Base-by-base conservation (phyloP, 306 rosid species). In the Cucurbita moschata region DNA sequence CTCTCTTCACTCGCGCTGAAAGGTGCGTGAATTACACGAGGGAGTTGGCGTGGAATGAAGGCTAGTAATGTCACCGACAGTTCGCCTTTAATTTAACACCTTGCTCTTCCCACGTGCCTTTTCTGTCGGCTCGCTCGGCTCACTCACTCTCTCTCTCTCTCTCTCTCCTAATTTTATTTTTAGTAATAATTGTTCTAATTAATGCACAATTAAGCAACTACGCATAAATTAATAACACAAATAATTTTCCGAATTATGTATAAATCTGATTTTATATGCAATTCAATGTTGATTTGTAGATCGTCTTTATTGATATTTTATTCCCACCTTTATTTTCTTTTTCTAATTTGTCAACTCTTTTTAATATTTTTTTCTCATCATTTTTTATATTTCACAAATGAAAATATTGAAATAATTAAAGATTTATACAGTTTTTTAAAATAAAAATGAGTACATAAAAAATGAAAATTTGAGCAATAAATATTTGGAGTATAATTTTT, bases 51-150 rank as follows among this genome's bases (percentile, higher is more conserved):
- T 77, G 78, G 72, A 83, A 71, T 81, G 56, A 60, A 65, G 82
- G 78, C 73, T 78, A 74, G 55, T 80, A 80, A 30, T 13, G 64
- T 71, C 89, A 86, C 89, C 87, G 87, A 83, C 87, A 72, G 80
- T 73, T 77, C 3, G 40, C 66, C 62, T 35, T 47, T 8, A 59
- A 72, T 35, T 47, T 8, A 59, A 72, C 57, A 68, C 42, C 57
- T 47, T 46, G 55, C 72, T 23, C 72, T 43, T 66, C 72, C 54
- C 55, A 66, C 72, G 72, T 66, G 72, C 72, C 46, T 39, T 7
- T 47, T 1, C 42, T 68, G 43, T 68, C 73, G 73, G 73, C 57
- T 68, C 73, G 6, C 57, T 68, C 51, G 40, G 14, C 18, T 67
- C 52, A 1, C 30, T 47, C 16, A 4, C 16, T 12, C 51, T 47